Base-by-base conservation (phyloP, 805 yeast genomes). In the Saturnispora halmiae region DNA sequence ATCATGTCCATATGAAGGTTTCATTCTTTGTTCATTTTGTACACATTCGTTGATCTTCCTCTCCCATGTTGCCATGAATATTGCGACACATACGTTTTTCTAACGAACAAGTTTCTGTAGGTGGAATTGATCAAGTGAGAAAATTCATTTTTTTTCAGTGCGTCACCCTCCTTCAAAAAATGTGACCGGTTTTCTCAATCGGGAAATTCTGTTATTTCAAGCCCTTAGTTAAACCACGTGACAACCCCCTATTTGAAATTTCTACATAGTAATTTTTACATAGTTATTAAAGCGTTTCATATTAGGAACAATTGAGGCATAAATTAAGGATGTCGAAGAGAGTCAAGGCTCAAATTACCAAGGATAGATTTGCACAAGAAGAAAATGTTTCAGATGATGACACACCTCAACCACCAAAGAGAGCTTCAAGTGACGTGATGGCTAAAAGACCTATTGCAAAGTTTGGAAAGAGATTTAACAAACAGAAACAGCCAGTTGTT, bases 391-490 rank as follows among this genome's bases (percentile, higher is more conserved):
- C 61, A 28, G 64, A 66, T 29, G 70, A 65, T 14, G 73, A 65
- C 4, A 66, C 61, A 7, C 66, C 49, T 11, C 50, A 60, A 6
- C 46, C 55, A 28, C 63, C 68, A 26, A 44, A 51, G n/a, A 55
- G 47, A 35, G 92, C 94, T 0, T 67, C 82, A 1, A 66, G 72
- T 3, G 76, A 69, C 4, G 77, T 75, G 5, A 59, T 86, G 71
- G 73, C 86, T 21, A 69, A 63, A 42, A 68, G 96, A 52, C 81
- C 77, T 63, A 82, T 84, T 43, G 71, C 83, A 6, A 42, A 41
- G 21, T 36, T 46, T 28, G 46, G 46, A 16, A 44, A 33, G 34
- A 37, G 42, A 28, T 47, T 47, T 27, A 30, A 31, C 9, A 34
- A 27, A 24, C 27, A 34, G 6, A 22, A 34, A 6, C 9, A 27